These are phyloP conservation scores for Biscogniauxia mediterranea DNA, from an alignment of 2,329 filamentous ascomycete species.

Conservation along the genomic window DNA sequence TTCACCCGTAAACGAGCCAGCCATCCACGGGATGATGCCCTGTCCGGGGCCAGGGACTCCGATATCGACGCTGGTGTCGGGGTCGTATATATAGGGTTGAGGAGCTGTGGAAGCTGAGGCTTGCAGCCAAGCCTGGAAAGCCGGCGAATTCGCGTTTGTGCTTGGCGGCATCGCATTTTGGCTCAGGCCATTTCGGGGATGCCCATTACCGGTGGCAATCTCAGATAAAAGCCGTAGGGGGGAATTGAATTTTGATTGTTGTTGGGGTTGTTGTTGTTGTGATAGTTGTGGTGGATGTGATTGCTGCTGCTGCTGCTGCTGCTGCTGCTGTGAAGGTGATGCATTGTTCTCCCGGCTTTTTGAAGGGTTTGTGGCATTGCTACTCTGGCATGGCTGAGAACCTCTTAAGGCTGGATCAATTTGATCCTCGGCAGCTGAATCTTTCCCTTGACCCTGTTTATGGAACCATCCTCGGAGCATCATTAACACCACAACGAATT, in stretches of 20 bases:
- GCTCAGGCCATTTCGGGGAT: conserved; percentile 22
- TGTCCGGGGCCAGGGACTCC: conserved; percentile 1
- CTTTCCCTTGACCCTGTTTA: conserved; percentile 39
- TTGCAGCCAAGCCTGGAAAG: conserved; percentile 21
- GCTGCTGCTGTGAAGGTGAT: conserved; percentile 6
- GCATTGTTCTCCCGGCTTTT: conserved; percentile 6
- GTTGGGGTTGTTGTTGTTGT: conserved; percentile 19
- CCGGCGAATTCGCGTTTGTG: conserved; percentile 23
- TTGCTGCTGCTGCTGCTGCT: conserved; percentile 1
- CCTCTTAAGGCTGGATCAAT: conserved; percentile 6
- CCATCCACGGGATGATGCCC: conserved; percentile 31
- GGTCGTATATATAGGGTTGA: conserved; percentile 40
- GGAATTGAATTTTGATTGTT: conserved; percentile 41
- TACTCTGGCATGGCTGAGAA: conserved; percentile 7
- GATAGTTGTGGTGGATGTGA: conserved; percentile 16
- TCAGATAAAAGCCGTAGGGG: conserved; percentile 57
- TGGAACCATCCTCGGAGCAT: conserved; percentile 72
- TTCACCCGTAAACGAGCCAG: conserved; percentile 28
- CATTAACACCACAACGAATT: conserved; percentile 68
- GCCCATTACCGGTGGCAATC: conserved; percentile 48
- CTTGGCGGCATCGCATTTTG: conserved; percentile 16
- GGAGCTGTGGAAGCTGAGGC: conserved; percentile 8
- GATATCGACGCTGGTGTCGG: conserved; percentile 13
- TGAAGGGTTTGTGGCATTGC: conserved; percentile 8
- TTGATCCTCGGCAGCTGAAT: conserved; percentile 13